phyloP scores from a whole-genome alignment of 164 flowering plant genomes.

The Aristolochia fimbriata region DNA sequence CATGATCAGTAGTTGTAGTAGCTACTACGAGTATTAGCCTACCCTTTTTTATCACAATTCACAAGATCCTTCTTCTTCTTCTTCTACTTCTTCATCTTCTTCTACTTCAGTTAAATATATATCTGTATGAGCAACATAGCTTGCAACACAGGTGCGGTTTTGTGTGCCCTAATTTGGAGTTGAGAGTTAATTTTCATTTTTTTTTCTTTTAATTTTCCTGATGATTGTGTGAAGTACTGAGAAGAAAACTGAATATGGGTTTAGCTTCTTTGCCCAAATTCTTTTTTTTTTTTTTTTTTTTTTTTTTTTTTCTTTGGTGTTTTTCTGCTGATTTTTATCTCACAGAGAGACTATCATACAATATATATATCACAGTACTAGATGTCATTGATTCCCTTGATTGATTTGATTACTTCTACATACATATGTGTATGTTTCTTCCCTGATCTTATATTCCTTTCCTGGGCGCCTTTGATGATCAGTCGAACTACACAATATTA shows the following conservation, averaged over 20 bases:
- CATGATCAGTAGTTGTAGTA: constrained; percentile 19
- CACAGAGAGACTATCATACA: background rate
- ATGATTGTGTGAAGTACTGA: background rate
- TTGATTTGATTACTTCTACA: background rate
- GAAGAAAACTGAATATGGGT: background rate
- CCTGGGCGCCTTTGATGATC: no score
- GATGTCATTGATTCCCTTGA: background rate
- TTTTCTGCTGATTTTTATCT: background rate
- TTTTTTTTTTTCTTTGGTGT: background rate
- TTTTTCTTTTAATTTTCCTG: background rate
- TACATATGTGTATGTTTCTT: background rate
- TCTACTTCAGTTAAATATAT: background rate
- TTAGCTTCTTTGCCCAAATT: background rate
- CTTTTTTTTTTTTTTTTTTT: background rate
- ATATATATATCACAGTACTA: background rate
- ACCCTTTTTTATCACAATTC: no score
- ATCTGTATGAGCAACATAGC: background rate
- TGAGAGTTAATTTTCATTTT: background rate
- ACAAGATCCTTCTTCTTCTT: background rate
- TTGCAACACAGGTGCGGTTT: constrained; percentile 4
- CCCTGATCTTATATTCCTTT: no score
- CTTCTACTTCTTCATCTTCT: background rate
- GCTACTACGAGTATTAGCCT: background rate
- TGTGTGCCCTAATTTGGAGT: constrained; percentile 7
- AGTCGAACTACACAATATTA: no score